A percentile compares a stretch with the other conserved stretches of the same genome.
Evolutionary conservation across 306 rosid genomes (phyloP).

Genomic region (Citrullus colocynthis): DNA sequence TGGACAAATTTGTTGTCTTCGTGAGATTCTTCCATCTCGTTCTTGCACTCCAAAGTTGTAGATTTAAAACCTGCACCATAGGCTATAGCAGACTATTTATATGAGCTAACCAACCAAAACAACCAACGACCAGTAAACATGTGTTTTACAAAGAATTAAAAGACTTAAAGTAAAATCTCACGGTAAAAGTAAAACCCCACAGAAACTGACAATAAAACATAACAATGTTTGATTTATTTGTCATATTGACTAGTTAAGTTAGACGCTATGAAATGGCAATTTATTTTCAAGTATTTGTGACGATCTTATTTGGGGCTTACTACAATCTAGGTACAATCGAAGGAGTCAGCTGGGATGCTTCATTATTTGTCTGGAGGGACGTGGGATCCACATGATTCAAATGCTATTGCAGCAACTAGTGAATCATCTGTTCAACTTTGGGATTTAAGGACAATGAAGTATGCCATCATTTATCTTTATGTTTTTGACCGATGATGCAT

Average conservation of each 20-base stretch:
- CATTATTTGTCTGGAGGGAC: slow-evolving; percentile 88
- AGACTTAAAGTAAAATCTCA: too few relatives aligned
- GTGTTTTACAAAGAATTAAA: too few relatives aligned
- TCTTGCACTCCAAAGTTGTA: too few relatives aligned
- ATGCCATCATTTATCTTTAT: slow-evolving; percentile 19
- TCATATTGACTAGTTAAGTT: background rate
- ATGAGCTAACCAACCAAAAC: too few relatives aligned
- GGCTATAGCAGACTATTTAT: too few relatives aligned
- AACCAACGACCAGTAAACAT: too few relatives aligned
- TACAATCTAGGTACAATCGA: slow-evolving; percentile 56
- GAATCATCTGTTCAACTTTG: slow-evolving; percentile 83
- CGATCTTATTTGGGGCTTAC: slow-evolving; percentile 16
- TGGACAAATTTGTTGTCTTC: too few relatives aligned
- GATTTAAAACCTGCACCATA: too few relatives aligned
- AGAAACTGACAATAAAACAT: too few relatives aligned
- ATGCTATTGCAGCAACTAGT: slow-evolving; percentile 70
- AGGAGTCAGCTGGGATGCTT: slow-evolving; percentile 74
- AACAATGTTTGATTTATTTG: background rate
- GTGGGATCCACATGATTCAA: slow-evolving; percentile 95
- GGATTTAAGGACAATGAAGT: slow-evolving; percentile 95
- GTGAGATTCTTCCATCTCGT: too few relatives aligned
- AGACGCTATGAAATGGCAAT: background rate
- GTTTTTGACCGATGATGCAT: background rate
- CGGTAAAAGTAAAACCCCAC: too few relatives aligned
- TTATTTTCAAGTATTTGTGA: background rate